Percentiles rank a stretch among this genome's conserved stretches.
Conservation (phyloP, 2,329 filamentous ascomycete species). For the Aureobasidium namibiae region DNA sequence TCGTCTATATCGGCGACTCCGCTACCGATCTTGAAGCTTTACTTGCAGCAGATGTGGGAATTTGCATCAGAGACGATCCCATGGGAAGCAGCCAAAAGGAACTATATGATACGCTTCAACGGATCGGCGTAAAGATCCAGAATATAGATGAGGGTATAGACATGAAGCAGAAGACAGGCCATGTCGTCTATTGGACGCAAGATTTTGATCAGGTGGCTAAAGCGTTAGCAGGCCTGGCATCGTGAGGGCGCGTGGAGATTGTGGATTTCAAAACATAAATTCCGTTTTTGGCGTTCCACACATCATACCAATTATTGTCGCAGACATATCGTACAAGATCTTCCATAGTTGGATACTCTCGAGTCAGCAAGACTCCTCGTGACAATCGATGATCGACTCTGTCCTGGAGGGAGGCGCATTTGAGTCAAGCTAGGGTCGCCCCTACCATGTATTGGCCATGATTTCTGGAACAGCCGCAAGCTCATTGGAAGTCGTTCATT, state of each 20-base stretch:
- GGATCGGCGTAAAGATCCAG: conserved; percentile 13
- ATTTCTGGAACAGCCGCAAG: too few relatives aligned
- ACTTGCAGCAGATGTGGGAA: conserved; percentile 36
- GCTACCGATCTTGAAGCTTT: conserved; percentile 40
- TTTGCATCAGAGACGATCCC: conserved; percentile 36
- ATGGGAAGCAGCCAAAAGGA: conserved; percentile 27
- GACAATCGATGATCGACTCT: neutral
- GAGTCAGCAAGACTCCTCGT: neutral
- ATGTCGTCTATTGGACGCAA: conserved; percentile 1
- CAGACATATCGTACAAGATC: too few relatives aligned
- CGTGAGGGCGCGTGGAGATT: neutral
- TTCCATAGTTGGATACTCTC: neutral
- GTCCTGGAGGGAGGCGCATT: neutral
- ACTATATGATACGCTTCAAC: conserved; percentile 27
- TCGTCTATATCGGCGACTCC: conserved; percentile 41
- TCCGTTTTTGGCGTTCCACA: too few relatives aligned
- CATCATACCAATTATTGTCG: too few relatives aligned
- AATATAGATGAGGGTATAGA: neutral
- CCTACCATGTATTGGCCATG: neutral
- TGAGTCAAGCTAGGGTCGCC: neutral
- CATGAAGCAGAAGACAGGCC: neutral
- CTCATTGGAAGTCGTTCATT: too few relatives aligned
- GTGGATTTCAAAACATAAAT: too few relatives aligned
- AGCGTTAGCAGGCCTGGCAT: neutral
- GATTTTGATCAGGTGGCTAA: neutral